phyloP scores from a whole-genome alignment of 129 eudicot species.

The Arctium lappa region DNA sequence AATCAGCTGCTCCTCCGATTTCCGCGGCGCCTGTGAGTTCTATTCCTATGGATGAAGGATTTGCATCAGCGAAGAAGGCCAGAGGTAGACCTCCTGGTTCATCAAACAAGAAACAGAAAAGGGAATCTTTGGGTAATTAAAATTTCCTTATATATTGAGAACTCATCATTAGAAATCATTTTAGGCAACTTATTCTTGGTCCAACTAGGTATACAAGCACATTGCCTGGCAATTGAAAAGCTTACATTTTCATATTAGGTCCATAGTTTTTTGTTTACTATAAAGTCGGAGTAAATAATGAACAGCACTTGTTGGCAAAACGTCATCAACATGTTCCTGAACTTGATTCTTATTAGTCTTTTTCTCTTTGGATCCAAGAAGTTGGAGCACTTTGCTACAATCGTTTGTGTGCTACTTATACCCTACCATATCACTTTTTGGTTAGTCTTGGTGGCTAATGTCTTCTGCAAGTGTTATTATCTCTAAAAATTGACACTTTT shows the following conservation, averaged over 20 bases:
- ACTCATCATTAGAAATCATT: background rate
- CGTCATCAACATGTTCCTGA: background rate
- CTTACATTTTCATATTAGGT: background rate
- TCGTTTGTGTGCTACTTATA: background rate
- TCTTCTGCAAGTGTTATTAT: background rate
- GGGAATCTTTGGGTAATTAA: slow-evolving; percentile 52
- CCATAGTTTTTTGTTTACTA: background rate
- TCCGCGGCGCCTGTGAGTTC: slow-evolving; percentile 35
- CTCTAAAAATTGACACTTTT: background rate
- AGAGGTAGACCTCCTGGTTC: slow-evolving; percentile 91
- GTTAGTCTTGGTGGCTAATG: background rate
- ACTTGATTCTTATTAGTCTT: background rate
- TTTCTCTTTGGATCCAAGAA: background rate
- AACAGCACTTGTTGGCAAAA: background rate
- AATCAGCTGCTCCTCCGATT: slow-evolving; percentile 26
- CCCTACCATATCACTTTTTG: slow-evolving; percentile 1
- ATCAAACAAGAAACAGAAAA: slow-evolving; percentile 47
- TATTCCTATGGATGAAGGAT: slow-evolving; percentile 36
- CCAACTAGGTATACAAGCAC: background rate
- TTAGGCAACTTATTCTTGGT: background rate
- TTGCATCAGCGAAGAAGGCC: slow-evolving; percentile 40
- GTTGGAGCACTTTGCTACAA: background rate
- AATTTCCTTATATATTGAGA: background rate
- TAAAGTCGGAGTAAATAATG: background rate
- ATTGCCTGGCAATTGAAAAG: background rate